These are phyloP conservation scores for Erythrophleum ivorense DNA, from an alignment of 331 rosid species.

Conservation along the genomic window DNA sequence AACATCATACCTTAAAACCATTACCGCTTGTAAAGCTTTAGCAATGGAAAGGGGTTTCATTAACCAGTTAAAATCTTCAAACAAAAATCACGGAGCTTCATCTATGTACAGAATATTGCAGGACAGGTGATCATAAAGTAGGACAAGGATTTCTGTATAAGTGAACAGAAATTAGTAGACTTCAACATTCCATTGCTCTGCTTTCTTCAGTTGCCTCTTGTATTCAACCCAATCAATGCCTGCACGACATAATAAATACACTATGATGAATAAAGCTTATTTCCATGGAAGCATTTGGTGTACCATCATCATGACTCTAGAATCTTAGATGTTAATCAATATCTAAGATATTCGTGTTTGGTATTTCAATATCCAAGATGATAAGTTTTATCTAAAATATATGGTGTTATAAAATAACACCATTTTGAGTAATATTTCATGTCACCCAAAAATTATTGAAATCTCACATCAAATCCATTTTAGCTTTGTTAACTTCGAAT, in stretches of 20 bases:
- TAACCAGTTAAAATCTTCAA: conserved; percentile 28
- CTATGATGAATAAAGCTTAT: background rate
- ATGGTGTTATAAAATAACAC: too few species aligned
- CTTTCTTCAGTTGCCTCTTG: conserved; percentile 86
- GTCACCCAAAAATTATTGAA: too few species aligned
- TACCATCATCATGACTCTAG: too few species aligned
- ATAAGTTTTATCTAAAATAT: too few species aligned
- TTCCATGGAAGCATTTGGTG: too few species aligned
- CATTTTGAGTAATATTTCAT: too few species aligned
- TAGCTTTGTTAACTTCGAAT: too few species aligned
- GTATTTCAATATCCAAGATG: too few species aligned
- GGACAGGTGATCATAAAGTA: conserved; percentile 37
- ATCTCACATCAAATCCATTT: too few species aligned
- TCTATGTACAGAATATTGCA: conserved; percentile 67
- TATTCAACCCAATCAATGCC: conserved; percentile 91
- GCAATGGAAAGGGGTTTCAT: conserved; percentile 41
- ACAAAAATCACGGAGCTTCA: conserved; percentile 43
- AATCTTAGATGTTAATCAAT: background rate
- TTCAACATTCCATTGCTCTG: conserved; percentile 99
- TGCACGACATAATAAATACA: conserved; percentile 36
- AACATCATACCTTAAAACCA: conserved; percentile 40
- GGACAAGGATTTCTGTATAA: conserved; percentile 44
- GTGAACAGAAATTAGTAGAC: conserved; percentile 67
- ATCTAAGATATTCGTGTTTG: too few species aligned
- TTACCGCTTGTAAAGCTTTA: conserved; percentile 36